Conservation (phyloP, 306 rosid genomes). For the Erythrophleum fordii region DNA sequence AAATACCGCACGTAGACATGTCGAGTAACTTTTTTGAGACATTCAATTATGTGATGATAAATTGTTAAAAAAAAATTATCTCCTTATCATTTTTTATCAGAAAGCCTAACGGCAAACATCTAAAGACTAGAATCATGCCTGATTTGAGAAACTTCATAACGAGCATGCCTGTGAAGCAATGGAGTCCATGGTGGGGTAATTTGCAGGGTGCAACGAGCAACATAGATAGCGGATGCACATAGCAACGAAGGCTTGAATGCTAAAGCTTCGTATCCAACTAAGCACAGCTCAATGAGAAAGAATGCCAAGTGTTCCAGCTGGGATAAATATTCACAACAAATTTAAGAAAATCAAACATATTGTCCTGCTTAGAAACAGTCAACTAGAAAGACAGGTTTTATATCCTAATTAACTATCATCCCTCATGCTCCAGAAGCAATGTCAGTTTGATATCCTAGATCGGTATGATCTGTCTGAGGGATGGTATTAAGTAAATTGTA, state of each 20-base stretch:
- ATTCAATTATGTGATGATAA: neutral
- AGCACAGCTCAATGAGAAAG: constrained; percentile 29
- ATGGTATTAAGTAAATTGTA: neutral
- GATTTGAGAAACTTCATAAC: constrained; percentile 66
- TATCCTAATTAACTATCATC: constrained; percentile 29
- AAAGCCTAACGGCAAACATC: neutral
- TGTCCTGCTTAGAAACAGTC: constrained; percentile 22
- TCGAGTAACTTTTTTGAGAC: no score
- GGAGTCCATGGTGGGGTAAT: constrained; percentile 78
- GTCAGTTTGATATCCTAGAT: neutral
- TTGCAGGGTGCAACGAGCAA: constrained; percentile 77
- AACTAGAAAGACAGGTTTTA: constrained; percentile 24
- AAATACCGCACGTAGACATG: no score
- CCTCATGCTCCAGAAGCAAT: constrained; percentile 7
- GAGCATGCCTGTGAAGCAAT: constrained; percentile 72
- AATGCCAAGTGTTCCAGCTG: constrained; percentile 76
- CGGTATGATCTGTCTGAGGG: neutral
- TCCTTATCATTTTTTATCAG: neutral
- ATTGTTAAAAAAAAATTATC: neutral
- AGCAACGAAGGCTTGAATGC: constrained; percentile 80
- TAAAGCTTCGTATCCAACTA: constrained; percentile 71
- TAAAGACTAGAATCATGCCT: constrained; percentile 50
- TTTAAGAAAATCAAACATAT: constrained; percentile 33
- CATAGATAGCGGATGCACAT: constrained; percentile 89
- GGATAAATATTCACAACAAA: constrained; percentile 26